Conservation (phyloP, 768 basidiomycete genomes). For the Lentinula lateritia region DNA sequence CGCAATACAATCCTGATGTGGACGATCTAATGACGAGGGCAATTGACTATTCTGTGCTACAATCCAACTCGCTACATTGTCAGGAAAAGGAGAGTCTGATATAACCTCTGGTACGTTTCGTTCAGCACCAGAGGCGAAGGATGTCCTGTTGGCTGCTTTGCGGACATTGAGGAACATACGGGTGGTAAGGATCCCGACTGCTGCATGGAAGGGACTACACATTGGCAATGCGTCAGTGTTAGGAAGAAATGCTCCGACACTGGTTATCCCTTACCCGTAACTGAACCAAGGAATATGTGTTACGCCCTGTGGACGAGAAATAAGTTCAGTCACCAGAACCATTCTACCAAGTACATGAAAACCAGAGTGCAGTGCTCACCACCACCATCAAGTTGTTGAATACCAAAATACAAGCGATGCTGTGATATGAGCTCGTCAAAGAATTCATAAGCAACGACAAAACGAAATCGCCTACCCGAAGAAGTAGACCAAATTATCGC, state of each 20-base stretch:
- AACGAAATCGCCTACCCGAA: slow-evolving; percentile 23
- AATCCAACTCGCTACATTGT: not conserved
- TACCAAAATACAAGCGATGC: slow-evolving; percentile 31
- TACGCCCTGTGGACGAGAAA: slow-evolving; percentile 21
- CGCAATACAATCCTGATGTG: not conserved
- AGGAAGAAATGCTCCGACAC: not conserved
- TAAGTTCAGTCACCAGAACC: not conserved
- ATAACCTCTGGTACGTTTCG: not conserved
- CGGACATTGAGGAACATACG: slow-evolving; percentile 42
- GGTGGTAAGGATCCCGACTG: slow-evolving; percentile 38
- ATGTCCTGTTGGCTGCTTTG: slow-evolving; percentile 20
- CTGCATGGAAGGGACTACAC: slow-evolving; percentile 39
- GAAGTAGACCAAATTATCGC: slow-evolving; percentile 42
- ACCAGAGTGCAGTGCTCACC: slow-evolving; percentile 15
- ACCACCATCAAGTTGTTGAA: slow-evolving; percentile 46
- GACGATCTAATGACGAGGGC: not conserved
- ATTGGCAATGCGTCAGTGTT: not conserved
- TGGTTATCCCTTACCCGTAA: slow-evolving; percentile 24
- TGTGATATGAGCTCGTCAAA: slow-evolving; percentile 9
- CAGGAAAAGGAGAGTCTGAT: not conserved
- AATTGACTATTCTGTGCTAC: not conserved
- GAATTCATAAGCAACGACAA: not conserved
- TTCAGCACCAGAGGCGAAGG: not conserved
- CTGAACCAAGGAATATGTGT: slow-evolving; percentile 47
- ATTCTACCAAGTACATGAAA: not conserved